Conservation (phyloP, 2,329 filamentous ascomycete genomes). For the Fusarium algeriense region DNA sequence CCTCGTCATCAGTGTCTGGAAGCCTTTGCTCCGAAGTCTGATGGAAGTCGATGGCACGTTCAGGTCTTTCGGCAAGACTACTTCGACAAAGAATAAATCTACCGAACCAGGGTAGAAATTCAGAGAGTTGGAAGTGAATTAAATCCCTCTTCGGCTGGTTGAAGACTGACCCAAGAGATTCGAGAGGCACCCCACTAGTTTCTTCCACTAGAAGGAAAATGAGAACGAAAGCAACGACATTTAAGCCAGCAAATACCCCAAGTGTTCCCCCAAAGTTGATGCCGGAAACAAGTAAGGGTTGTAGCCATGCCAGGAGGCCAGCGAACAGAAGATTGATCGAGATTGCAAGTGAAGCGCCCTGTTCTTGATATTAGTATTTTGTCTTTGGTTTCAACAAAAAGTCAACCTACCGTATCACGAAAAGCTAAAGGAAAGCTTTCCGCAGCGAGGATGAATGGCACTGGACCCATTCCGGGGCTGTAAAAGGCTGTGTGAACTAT, state of each 20-base stretch:
- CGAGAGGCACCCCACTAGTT: neutral
- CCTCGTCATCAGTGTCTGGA: too few relatives aligned
- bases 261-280: neutral
- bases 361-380: neutral
- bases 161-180: neutral
- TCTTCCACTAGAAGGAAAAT: neutral
- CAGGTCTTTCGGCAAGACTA: neutral
- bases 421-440: neutral
- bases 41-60: neutral
- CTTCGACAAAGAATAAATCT: neutral
- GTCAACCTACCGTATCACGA: neutral
- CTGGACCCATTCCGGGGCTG: neutral
- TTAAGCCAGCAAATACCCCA: neutral
- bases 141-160: neutral
- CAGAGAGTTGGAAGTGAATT: neutral
- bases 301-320: neutral
- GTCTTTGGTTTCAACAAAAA: neutral
- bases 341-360: neutral
- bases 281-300: neutral
- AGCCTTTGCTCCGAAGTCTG: neutral
- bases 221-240: neutral
- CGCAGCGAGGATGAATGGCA: neutral
- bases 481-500: neutral
- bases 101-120: neutral
- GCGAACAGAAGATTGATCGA: neutral